Conservation (phyloP, 2,329 filamentous ascomycete genomes). For the Hymenoscyphus occultus region DNA sequence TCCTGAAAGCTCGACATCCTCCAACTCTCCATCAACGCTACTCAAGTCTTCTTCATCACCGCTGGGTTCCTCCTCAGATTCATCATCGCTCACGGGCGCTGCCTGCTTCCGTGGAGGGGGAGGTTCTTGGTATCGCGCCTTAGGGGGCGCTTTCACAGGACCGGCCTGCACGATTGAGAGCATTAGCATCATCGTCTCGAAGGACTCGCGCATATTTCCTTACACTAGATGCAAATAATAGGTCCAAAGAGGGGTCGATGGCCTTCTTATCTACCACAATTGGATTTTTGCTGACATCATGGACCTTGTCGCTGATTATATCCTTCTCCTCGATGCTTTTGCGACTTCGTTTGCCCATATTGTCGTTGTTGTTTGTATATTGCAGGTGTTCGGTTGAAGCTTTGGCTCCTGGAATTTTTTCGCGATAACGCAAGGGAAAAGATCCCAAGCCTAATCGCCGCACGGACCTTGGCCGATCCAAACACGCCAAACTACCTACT, state of each 20-base stretch:
- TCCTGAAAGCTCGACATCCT: slow-evolving; percentile 34
- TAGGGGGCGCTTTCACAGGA: slow-evolving; percentile 37
- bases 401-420: slow-evolving; percentile 4
- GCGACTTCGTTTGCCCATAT: slow-evolving; percentile 36
- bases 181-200: slow-evolving; percentile 2
- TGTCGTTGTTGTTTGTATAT: slow-evolving; percentile 11
- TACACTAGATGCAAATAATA: slow-evolving; percentile 72
- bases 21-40: slow-evolving; percentile 36
- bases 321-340: slow-evolving; percentile 27
- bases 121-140: slow-evolving; percentile 35
- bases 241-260: slow-evolving; percentile 66
- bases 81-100: slow-evolving; percentile 23
- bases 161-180: slow-evolving; percentile 32
- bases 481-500: too few species aligned
- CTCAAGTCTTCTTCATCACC: slow-evolving; percentile 14
- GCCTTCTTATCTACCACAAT: slow-evolving; percentile 43
- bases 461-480: not conserved
- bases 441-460: not conserved
- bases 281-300: slow-evolving; percentile 31
- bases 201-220: slow-evolving; percentile 38
- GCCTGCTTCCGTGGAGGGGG: slow-evolving; percentile 33
- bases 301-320: slow-evolving; percentile 22
- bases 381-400: slow-evolving; percentile 4
- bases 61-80: not conserved
- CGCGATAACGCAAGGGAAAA: not conserved